phyloP scores from a whole-genome alignment of 805 yeast genomes.

The Wickerhamomyces rabaulensis region DNA sequence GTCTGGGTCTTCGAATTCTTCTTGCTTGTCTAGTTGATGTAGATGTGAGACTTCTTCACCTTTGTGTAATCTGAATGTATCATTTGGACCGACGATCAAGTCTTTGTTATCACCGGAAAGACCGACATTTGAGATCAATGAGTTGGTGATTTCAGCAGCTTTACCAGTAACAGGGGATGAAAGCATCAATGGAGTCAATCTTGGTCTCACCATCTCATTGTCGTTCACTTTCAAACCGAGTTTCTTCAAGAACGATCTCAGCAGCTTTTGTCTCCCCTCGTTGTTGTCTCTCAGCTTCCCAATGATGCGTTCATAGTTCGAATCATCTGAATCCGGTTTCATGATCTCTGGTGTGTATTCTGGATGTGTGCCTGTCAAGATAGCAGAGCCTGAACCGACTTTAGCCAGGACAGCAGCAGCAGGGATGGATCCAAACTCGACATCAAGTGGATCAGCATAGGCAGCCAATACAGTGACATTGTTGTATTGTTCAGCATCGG shows the following conservation, averaged over 20 bases:
- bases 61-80: constrained; percentile 47
- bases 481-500: constrained; percentile 57
- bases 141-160: constrained; percentile 28
- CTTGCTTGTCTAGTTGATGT: constrained; percentile 23
- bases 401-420: constrained; percentile 74
- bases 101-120: constrained; percentile 31
- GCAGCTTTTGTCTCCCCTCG: constrained; percentile 45
- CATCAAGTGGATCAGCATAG: constrained; percentile 53
- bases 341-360: constrained; percentile 66
- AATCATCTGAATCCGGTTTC: constrained; percentile 26
- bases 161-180: constrained; percentile 34
- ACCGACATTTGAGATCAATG: constrained; percentile 29
- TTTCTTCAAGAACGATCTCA: constrained; percentile 49
- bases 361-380: constrained; percentile 85
- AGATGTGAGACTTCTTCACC: constrained; percentile 26
- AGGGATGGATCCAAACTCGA: constrained; percentile 30
- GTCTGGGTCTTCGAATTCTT: constrained; percentile 48
- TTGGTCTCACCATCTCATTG: constrained; percentile 47
- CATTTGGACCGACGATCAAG: constrained; percentile 46
- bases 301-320: constrained; percentile 31
- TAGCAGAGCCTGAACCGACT: constrained; percentile 69
- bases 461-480: constrained; percentile 71
- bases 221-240: constrained; percentile 69
- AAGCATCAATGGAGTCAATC: constrained; percentile 61
- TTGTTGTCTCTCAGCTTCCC: constrained; percentile 39